Percentiles rank a stretch among this genome's conserved stretches.
phyloP scores from a whole-genome alignment of 1,139 yeast species.

The Saccharomyces hybrid region DNA sequence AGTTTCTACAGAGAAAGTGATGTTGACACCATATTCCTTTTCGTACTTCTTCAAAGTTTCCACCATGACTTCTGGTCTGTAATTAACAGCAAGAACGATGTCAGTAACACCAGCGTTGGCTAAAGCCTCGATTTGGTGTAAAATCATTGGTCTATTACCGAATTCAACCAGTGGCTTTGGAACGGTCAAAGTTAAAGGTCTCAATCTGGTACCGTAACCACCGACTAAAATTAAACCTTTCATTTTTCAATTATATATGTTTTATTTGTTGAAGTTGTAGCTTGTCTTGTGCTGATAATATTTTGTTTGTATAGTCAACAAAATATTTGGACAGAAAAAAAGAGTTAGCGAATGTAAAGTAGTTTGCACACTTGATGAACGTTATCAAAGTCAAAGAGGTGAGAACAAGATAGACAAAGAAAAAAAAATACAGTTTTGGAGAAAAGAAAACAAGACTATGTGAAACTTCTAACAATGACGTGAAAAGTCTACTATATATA shows the following conservation, averaged over 20 bases:
- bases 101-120: constrained; percentile 99
- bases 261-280: not conserved
- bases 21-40: constrained; percentile 85
- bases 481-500: constrained; percentile 2
- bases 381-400: constrained; percentile 10
- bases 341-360: not conserved
- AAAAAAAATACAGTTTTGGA: not conserved
- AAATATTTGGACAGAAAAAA: not conserved
- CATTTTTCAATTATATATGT: constrained; percentile 41
- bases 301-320: not conserved
- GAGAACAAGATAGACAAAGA: not conserved
- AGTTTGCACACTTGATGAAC: not conserved
- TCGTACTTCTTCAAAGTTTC: constrained; percentile 91
- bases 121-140: constrained; percentile 96
- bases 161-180: constrained; percentile 99
- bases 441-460: not conserved
- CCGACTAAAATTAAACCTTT: constrained; percentile 98
- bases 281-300: not conserved
- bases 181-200: constrained; percentile 93
- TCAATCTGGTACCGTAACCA: constrained; percentile 99
- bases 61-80: constrained; percentile 99
- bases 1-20: constrained; percentile 97
- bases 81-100: constrained; percentile 96
- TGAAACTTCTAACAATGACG: not conserved
- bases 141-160: constrained; percentile 95